Evolutionary conservation across 306 rosid species (phyloP).

Genomic region (Ochetophila trinervis): DNA sequence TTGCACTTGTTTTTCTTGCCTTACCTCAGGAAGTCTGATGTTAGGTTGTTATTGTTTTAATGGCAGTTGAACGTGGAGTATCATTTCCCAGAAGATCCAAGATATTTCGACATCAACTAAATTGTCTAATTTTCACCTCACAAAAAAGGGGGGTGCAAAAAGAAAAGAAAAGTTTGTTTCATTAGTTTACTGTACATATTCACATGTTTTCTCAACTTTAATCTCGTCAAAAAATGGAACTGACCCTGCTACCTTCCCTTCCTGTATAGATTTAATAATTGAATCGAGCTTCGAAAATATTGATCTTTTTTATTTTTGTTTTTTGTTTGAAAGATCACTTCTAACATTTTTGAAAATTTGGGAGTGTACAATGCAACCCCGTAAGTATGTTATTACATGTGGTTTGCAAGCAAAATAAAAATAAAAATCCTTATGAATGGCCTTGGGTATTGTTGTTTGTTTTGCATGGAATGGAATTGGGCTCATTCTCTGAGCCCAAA

Average conservation of each 20-base stretch:
- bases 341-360: too few relatives aligned
- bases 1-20: neutral
- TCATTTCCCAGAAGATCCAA: slow-evolving; percentile 97
- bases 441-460: too few relatives aligned
- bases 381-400: too few relatives aligned
- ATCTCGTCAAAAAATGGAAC: slow-evolving; percentile 22
- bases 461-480: too few relatives aligned
- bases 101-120: slow-evolving; percentile 84
- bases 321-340: too few relatives aligned
- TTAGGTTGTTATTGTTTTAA: slow-evolving; percentile 17
- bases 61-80: slow-evolving; percentile 92
- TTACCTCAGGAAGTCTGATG: slow-evolving; percentile 5
- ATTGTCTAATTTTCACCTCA: slow-evolving; percentile 17
- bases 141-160: neutral
- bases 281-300: neutral
- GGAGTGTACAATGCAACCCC: too few relatives aligned
- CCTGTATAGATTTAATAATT: slow-evolving; percentile 8
- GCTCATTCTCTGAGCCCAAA: too few relatives aligned
- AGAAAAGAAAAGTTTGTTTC: slow-evolving; percentile 8
- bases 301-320: too few relatives aligned
- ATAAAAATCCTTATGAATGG: too few relatives aligned
- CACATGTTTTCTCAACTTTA: slow-evolving; percentile 7
- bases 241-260: slow-evolving; percentile 29
- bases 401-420: too few relatives aligned
- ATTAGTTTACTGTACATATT: slow-evolving; percentile 9